Conservation (phyloP, 208 protist genomes). For the Herpetomonas muscarum region DNA sequence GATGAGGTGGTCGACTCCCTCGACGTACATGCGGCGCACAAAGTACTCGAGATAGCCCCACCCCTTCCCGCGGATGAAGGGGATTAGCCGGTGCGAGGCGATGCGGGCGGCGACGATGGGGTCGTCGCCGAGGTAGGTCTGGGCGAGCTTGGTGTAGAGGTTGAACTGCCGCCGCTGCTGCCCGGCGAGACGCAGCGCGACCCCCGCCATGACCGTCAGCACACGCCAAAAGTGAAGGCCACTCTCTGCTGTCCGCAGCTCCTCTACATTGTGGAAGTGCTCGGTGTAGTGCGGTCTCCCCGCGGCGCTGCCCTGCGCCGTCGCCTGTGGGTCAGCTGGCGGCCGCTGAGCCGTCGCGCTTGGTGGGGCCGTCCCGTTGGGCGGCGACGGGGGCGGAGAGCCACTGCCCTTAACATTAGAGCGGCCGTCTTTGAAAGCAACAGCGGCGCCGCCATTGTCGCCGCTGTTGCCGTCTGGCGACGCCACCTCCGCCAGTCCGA, state of each 20-base stretch:
- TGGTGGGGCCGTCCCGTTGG: neutral
- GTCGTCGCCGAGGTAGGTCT: conserved; percentile 41
- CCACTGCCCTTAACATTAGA: neutral
- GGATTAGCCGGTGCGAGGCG: conserved; percentile 40
- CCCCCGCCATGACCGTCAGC: conserved; percentile 36
- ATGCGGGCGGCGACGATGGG: conserved; percentile 37
- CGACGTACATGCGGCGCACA: conserved; percentile 48
- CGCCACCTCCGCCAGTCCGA: neutral
- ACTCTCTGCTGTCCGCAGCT: conserved; percentile 28
- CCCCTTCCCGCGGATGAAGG: conserved; percentile 36
- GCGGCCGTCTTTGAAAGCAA: neutral
- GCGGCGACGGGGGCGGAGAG: neutral
- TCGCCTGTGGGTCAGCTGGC: too few species aligned
- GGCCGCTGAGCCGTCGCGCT: neutral
- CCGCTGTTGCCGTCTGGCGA: neutral
- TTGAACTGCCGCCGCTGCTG: conserved; percentile 38
- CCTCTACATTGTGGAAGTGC: conserved; percentile 21
- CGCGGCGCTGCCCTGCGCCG: too few species aligned
- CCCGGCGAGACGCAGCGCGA: conserved; percentile 28
- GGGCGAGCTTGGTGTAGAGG: conserved; percentile 42
- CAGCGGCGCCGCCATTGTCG: neutral
- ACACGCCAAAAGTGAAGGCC: conserved; percentile 41
- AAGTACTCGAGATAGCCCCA: conserved; percentile 52
- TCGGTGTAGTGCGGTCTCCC: too few species aligned
- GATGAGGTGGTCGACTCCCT: conserved; percentile 39